Evolutionary conservation across 2,329 filamentous ascomycete genomes (phyloP), one percentile per base, ranked within the genome.

Genomic region (Didymella sp.): DNA sequence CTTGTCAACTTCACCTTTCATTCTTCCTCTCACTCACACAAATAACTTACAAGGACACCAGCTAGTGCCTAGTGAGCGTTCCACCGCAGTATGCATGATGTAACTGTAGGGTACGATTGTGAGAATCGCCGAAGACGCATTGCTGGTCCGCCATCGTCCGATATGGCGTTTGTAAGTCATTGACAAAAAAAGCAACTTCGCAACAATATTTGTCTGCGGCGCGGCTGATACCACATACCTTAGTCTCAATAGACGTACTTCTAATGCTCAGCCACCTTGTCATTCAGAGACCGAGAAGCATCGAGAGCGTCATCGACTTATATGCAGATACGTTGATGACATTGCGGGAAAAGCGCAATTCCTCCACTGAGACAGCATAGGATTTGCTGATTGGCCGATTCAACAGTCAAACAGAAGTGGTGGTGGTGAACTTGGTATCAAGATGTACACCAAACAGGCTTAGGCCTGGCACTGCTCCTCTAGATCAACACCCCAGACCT

Each of bases 301-400:
- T 12, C 44, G 27, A 25, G 21, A 22, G 24, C n/a, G 15, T 37
- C 31, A 27, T 2, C 33, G 9, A 6, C 4, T 15, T 12, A 4
- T 28, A 48, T 9, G 17, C 12, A 6, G 30, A 6, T 54, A 15
- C 43, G 19, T 6, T 21, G 19, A n/a, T 27, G 17, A 27, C 13
- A 12, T 33, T 35, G 17, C 24, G 51, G 45, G 13, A 15, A 25
- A 56, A 44, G 15, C 27, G 40, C 27, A 45, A 46, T 21, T 46
- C 27, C 41, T 19, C 27, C 51, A 33, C 40, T 31, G 41, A 56
- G 47, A 42, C 40, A 31, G 15, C 6, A 21, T 24, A 21, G 12
- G 19, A 15, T 21, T 27, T 22, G 19, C 33, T 22, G 35, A 51
- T 51, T 42, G 27, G 35, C 17, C n/a, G n/a, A n/a, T n/a, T n/a